Evolutionary conservation across 163 green algal species (phyloP).

Genomic region (Chloroidium sp.): DNA sequence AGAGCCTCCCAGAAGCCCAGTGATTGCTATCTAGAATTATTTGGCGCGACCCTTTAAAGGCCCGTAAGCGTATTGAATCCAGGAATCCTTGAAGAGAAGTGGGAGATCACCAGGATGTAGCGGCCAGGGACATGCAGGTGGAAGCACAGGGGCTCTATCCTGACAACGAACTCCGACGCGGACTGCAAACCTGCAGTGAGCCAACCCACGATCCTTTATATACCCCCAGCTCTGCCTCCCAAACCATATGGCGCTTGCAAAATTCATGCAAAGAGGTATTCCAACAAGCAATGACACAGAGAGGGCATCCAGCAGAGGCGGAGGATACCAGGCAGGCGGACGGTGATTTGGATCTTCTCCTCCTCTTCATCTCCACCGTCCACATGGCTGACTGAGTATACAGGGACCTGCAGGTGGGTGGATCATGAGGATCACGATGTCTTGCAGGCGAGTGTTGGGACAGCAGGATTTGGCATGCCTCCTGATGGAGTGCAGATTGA

Average conservation of each 20-base stretch:
- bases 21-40: too few relatives aligned
- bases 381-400: neutral
- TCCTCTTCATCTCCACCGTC: neutral
- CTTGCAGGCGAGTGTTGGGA: neutral
- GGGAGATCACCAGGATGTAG: neutral
- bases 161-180: slow-evolving; percentile 6
- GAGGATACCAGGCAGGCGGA: slow-evolving; percentile 16
- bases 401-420: too few relatives aligned
- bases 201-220: too few relatives aligned
- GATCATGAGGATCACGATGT: too few relatives aligned
- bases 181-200: neutral
- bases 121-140: neutral
- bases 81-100: neutral
- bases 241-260: too few relatives aligned
- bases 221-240: too few relatives aligned
- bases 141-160: neutral
- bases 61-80: neutral
- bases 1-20: too few relatives aligned
- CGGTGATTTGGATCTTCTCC: neutral
- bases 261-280: too few relatives aligned
- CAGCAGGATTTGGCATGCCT: neutral
- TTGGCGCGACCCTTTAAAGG: too few relatives aligned
- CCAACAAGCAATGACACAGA: neutral
- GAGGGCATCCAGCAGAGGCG: slow-evolving; percentile 1
- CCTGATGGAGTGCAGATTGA: slow-evolving; percentile 2